Evolutionary conservation across 257 asterid genomes (phyloP), one percentile per base, ranked within the genome.

Genomic region (Catharanthus roseus): DNA sequence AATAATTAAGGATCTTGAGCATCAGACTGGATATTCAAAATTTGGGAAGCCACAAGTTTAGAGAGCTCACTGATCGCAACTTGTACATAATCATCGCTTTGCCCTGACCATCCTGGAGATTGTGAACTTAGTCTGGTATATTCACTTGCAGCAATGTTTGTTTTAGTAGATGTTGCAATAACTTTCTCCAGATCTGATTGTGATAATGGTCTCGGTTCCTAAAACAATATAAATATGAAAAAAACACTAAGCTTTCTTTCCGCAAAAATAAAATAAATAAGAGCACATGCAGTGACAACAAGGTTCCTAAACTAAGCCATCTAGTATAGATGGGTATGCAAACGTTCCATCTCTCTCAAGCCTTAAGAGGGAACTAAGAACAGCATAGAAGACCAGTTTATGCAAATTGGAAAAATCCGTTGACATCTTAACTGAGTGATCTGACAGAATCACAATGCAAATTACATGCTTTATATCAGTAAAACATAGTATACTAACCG

Each of bases 151-250:
- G 95, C 98, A 73, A 78, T 78, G 47, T 72, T 85, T 4, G 98
- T 93, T 54, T 80, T 86, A 28, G 76, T 90, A 28, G 88, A 73
- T 18, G 87, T 89, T 4, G 85, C 73, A 26, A 90, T 54, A 31
- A 82, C 95, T 65, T 68, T 83, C 80, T 89, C 93, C 82, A 93
- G 75, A 81, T 93, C 97, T 10, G 18, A 58, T 75, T 85, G 86
- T 1, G 88, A 64, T 78, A 91, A 83, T 65, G 88, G 84, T 72
- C 99, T 86, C 10, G 91, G 84, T 69, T 85, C 95, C 97, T 91
- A 66, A 60, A 16, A 13, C n/a, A 11, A 15, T 38, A n/a, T 24
- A 39, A 9, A 15, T 15, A 50, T 18, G 24, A 57, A 36, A 19
- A 13, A 19, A 57, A 34, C 18, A 55, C 47, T 38, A 65, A 57